Evolutionary conservation across 2,329 filamentous ascomycete species (phyloP), one percentile per base, ranked within the genome.

Genomic region (Fusarium mundagurra): DNA sequence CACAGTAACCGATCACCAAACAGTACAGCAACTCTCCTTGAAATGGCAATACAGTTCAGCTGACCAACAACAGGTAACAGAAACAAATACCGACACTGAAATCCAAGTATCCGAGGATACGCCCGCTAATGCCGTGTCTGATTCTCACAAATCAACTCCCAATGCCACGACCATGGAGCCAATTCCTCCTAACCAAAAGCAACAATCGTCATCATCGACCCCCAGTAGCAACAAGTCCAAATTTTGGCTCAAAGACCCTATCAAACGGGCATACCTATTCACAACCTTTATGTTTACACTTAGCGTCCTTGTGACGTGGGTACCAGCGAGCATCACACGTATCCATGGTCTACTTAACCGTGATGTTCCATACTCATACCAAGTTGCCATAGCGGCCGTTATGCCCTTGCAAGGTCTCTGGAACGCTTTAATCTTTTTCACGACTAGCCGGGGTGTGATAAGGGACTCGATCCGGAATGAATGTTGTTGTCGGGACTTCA

Each of bases 381-480:
- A 60, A 8, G 57, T 60, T 38, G 57, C 57, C 8, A 60, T 60
- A 14, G 57, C 34, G 2, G 43, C 33, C 1, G 57, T 60, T 1
- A 60, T 60, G 57, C 57, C 43, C 0, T 8, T 60, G 20, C 57
- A 60, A 20, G 57, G 57, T 50, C 20, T 60, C 0, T 60, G 57
- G 57, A 60, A 60, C 20, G 57, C 57, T 8, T 14, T 60, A 8
- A 60, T 60, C 4, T 60, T 60, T 6, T 60, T 60, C 3, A 50
- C 57, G 1, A 50, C 57, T 3, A 60, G 57, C 6, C 41, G 41
- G 11, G 14, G 6, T 4, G 20, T 38, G 11, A 4, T 59, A 3
- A 38, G 4, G 17, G 10, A 29, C 1, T 14, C n/a, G 6, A 17
- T 38, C 1, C 2, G n/a, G 6, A 11, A 29, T 0, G 48, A n/a